Base-by-base conservation (phyloP, 805 yeast species). In the Lipomyces starkeyi region DNA sequence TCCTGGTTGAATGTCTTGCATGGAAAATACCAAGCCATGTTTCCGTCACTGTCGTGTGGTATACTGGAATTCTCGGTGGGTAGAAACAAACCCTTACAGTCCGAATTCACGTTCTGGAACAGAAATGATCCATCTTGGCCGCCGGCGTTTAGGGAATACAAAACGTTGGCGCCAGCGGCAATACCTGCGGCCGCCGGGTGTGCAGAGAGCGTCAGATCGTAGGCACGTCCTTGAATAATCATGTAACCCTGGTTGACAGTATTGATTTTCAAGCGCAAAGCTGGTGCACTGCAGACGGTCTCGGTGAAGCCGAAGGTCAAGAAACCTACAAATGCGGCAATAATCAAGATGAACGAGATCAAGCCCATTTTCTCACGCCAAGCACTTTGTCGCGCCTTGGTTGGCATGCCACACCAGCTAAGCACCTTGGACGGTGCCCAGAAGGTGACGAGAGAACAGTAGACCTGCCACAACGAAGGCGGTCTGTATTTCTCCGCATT, bases 361-460 rank as follows among this genome's bases (percentile, higher is more conserved):
- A 95, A 83, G 1, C 92, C 98, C 64, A 93, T 90, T 76, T 94
- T 94, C 76, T 95, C 99, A 76, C 99, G 85, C 99, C 99, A 95
- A 0, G 98, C 98, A 82, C 87, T 87, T 77, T 93, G 98, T 68
- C 97, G 86, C 57, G 88, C 93, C 73, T 87, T 86, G 25, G 90
- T 87, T 43, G 85, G 84, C 84, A 94, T 84, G 2, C 98, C 98
- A 78, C 87, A 90, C 57, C 91, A 78, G 57, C 80, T 81, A 74
- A 93, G 79, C 43, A 92, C 70, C 0, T 93, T 88, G 2, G 89
- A 85, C 0, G 98, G 97, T 2, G 97, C 96, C 95, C 97, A 94
- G 78, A 92, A 92, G 0, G 99, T 93, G 47, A 95, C 80, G 8
- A 85, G 73, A 72, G 87, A 86, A 77, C 97, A 93, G 79, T 92